phyloP scores from a whole-genome alignment of 441 rosid genomes.

The Gossypium davidsonii region DNA sequence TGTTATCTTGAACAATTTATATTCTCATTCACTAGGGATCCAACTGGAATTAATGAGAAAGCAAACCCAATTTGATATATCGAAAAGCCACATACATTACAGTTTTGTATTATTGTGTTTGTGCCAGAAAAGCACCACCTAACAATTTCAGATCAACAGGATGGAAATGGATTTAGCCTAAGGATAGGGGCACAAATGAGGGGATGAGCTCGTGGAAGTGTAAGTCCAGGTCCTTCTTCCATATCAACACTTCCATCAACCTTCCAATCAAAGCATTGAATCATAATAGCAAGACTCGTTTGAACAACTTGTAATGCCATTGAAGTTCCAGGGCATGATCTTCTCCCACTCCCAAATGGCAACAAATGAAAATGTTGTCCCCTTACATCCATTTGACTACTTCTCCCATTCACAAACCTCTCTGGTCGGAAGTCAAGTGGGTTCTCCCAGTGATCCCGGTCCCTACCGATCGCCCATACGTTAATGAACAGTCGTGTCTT shows the following conservation, averaged over 20 bases:
- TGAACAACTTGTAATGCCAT: conserved; percentile 44
- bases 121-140: not conserved
- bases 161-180: conserved; percentile 29
- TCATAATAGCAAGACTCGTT: conserved; percentile 42
- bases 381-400: conserved; percentile 29
- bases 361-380: conserved; percentile 35
- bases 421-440: conserved; percentile 42
- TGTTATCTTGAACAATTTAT: no score
- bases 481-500: conserved; percentile 39
- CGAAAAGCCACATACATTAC: no score
- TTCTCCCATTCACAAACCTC: conserved; percentile 31
- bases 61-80: no score
- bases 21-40: no score
- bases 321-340: conserved; percentile 45
- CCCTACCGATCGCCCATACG: conserved; percentile 50
- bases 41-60: no score
- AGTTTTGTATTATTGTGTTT: not conserved
- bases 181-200: conserved; percentile 36
- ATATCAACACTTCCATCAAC: conserved; percentile 34
- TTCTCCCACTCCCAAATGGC: conserved; percentile 53
- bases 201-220: conserved; percentile 44
- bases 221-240: conserved; percentile 50
- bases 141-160: not conserved
- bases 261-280: conserved; percentile 71
- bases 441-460: conserved; percentile 37